phyloP scores from a whole-genome alignment of 2,329 filamentous ascomycete genomes.

The Diaporthe eres region DNA sequence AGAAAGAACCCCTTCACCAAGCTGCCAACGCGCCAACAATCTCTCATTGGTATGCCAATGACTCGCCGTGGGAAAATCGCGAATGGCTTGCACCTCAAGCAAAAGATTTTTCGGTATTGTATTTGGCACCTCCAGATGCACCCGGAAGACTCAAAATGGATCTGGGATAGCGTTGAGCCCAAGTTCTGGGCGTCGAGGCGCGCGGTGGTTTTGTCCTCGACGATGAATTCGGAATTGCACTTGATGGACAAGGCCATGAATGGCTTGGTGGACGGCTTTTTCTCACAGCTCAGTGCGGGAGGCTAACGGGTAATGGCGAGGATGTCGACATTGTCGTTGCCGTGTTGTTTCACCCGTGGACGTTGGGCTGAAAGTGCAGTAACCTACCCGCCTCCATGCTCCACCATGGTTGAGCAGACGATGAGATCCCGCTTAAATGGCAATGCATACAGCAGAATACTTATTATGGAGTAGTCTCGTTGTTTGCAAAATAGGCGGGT shows the following conservation, averaged over 20 bases:
- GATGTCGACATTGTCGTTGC: background rate
- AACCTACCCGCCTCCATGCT: background rate
- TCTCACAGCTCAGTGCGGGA: background rate
- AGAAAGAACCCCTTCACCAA: background rate
- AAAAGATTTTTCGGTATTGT: background rate
- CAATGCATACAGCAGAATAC: background rate
- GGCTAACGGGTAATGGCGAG: background rate
- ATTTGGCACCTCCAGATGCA: background rate
- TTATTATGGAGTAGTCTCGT: background rate
- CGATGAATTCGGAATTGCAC: background rate
- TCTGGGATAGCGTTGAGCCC: no score
- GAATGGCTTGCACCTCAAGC: background rate
- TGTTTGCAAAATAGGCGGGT: slow-evolving; percentile 1
- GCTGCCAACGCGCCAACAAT: background rate
- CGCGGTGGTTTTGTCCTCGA: background rate
- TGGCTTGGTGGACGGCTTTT: background rate
- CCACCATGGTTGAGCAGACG: background rate
- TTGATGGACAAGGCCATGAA: background rate
- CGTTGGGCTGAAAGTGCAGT: no score
- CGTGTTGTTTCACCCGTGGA: background rate
- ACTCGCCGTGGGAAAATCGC: no score
- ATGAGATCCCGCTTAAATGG: background rate
- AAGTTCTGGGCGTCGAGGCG: background rate
- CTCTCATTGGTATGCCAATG: background rate
- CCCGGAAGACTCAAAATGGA: background rate